Evolutionary conservation across 352 stramenopile species (phyloP).

Genomic region (Phytophthora ohioensis): DNA sequence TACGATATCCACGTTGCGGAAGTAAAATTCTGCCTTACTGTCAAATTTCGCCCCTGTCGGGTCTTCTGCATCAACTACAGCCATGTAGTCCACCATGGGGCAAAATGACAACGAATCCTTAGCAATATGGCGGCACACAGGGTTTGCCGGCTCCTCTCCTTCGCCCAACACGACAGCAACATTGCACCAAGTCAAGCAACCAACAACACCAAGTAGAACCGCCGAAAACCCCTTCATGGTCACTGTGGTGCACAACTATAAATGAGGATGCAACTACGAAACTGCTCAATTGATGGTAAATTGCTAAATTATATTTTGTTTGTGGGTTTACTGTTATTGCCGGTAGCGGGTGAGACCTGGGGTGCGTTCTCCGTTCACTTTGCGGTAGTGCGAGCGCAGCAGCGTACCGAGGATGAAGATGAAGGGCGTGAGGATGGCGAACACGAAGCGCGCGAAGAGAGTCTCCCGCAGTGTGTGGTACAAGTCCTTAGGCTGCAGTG

Average conservation of each 20-base stretch:
- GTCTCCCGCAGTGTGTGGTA: constrained; percentile 36
- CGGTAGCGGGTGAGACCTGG: constrained; percentile 37
- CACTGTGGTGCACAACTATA: constrained; percentile 13
- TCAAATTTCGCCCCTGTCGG: constrained; percentile 58
- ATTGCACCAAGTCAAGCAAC: constrained; percentile 2
- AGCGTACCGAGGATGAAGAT: constrained; percentile 26
- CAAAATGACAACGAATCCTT: constrained; percentile 83
- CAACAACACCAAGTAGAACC: neutral
- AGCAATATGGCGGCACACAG: constrained; percentile 55
- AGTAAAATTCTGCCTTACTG: constrained; percentile 74
- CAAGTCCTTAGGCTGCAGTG: constrained; percentile 30
- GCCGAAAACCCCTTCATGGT: constrained; percentile 1
- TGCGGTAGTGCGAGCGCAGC: constrained; percentile 38
- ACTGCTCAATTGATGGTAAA: constrained; percentile 22
- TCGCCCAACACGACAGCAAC: constrained; percentile 25
- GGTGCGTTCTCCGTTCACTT: constrained; percentile 38
- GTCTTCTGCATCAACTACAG: constrained; percentile 72
- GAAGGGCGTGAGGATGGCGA: constrained; percentile 33
- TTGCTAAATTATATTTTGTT: constrained; percentile 17
- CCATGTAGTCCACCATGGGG: constrained; percentile 86
- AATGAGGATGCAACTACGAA: constrained; percentile 22
- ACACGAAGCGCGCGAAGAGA: constrained; percentile 38
- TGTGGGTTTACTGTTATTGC: constrained; percentile 15
- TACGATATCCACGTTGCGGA: constrained; percentile 84
- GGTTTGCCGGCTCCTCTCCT: constrained; percentile 55